Percentiles rank a stretch among this genome's conserved stretches.
Evolutionary conservation across 139 green algal genomes (phyloP).

Genomic region (Micractinium sp.): DNA sequence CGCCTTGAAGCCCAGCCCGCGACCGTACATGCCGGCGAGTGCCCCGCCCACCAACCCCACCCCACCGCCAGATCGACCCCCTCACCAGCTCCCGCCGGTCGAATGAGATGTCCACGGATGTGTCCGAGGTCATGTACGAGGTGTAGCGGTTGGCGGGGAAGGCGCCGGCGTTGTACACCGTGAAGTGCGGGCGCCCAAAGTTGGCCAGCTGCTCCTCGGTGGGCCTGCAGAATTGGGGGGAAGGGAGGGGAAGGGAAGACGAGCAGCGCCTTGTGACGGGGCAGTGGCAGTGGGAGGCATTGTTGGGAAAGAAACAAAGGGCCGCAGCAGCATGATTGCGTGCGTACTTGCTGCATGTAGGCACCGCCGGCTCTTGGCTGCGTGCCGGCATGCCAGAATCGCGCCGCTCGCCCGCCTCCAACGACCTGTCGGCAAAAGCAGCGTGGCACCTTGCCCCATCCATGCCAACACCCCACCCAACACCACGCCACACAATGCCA

Average conservation of each 20-base stretch:
- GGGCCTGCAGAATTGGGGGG: background rate
- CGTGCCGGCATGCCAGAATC: no score
- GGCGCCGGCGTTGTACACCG: conserved; percentile 89
- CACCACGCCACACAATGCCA: background rate
- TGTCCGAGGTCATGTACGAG: conserved; percentile 91
- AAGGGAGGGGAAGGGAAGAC: no score
- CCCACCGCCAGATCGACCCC: background rate
- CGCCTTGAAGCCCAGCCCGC: no score
- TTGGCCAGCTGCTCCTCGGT: conserved; percentile 80
- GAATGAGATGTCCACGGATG: conserved; percentile 85
- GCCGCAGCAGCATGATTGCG: no score
- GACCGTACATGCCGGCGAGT: background rate
- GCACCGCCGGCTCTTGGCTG: no score
- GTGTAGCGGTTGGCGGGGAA: conserved; percentile 90
- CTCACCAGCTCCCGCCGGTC: conserved; percentile 68
- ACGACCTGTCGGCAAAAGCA: no score
- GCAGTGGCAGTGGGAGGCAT: no score
- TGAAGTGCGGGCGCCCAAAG: conserved; percentile 93
- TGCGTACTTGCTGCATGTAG: no score
- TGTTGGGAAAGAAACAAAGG: no score
- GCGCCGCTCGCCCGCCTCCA: no score
- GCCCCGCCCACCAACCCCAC: background rate
- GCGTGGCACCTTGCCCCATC: no score
- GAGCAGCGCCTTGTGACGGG: no score
- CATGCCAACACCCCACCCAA: background rate